phyloP scores from a whole-genome alignment of 2,329 filamentous ascomycete species.

The Fusarium lateritium region DNA sequence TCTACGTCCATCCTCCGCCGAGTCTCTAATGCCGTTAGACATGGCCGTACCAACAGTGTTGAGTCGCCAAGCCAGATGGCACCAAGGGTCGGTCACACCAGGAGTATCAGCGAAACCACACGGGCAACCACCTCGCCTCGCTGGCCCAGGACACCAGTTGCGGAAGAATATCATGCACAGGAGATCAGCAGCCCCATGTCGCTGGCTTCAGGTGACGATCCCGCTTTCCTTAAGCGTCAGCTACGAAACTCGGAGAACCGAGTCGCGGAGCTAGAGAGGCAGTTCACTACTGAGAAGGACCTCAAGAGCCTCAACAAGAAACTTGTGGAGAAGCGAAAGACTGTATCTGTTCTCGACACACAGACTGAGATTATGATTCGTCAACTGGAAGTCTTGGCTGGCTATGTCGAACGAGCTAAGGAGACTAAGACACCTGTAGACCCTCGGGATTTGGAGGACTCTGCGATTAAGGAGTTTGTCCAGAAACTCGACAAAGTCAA shows the following conservation, averaged over 20 bases:
- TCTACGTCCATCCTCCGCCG: conserved; percentile 86
- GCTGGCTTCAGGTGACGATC: conserved; percentile 75
- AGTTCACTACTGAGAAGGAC: conserved; percentile 76
- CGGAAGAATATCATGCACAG: conserved; percentile 67
- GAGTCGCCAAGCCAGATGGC: conserved; percentile 64
- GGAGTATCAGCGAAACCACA: conserved; percentile 78
- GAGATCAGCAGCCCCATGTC: conserved; percentile 82
- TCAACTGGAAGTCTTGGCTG: conserved; percentile 89
- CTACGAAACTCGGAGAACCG: conserved; percentile 85
- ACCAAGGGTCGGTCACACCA: conserved; percentile 65
- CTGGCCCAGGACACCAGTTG: conserved; percentile 78
- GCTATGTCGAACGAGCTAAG: conserved; percentile 89
- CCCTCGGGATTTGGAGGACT: conserved; percentile 85
- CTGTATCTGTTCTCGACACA: conserved; percentile 92
- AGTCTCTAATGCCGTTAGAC: conserved; percentile 93
- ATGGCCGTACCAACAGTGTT: conserved; percentile 90
- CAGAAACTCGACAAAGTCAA: conserved; percentile 77
- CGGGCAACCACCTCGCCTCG: conserved; percentile 74
- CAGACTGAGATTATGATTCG: conserved; percentile 96
- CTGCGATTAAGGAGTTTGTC: conserved; percentile 91
- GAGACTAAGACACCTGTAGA: conserved; percentile 85
- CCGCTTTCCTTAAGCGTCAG: conserved; percentile 79
- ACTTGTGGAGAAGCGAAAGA: conserved; percentile 92
- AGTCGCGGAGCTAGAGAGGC: conserved; percentile 88
- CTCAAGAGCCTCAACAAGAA: conserved; percentile 87